Base-by-base conservation (phyloP, 768 basidiomycete genomes). In the Phanerochaete carnosa region DNA sequence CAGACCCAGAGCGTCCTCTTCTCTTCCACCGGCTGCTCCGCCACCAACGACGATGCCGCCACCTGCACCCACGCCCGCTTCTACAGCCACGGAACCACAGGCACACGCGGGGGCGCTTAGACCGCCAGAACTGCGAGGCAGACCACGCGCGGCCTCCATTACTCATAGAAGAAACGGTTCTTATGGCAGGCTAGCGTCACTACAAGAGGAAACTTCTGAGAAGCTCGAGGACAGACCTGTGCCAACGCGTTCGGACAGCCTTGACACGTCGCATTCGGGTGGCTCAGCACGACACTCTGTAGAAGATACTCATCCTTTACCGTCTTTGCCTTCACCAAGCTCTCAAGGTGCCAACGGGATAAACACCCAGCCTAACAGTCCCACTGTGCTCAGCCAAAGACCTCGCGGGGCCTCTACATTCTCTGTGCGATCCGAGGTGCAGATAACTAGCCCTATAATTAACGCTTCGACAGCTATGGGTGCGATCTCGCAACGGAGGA, bases 401-500 rank as follows among this genome's bases (percentile, higher is more conserved):
- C 83, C 85, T 33, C 81, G 89, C 62, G 85, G 84, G 25, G 77
- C 81, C 19, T 84, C 90, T 26, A 80, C 79, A 6, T 28, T 70
- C 47, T 72, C 74, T 1, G 62, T 62, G 16, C 69, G 69, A 23
- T 70, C 73, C 16, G 73, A 80, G 73, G 68, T 52, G 39, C 5
- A 43, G 58, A 4, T 43, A 0, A 61, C 67, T 9, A 73, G 72
- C n/a, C 55, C 54, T 50, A 69, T 87, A 59, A 86, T 90, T 66
- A 89, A 85, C 66, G 68, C 82, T 3, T 81, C 86, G 1, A 82
- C 85, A 13, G 75, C 69, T 26, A 80, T 84, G 72, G 84, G 91
- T 43, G 85, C 87, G 23, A 88, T 93, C 64, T 82, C 77, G 56
- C 86, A 87, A 69, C 83, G 91, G 60, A 78, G 90, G 58, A 78